Evolutionary conservation across 352 stramenopile genomes (phyloP).

Genomic region (Pythium brachiatum): DNA sequence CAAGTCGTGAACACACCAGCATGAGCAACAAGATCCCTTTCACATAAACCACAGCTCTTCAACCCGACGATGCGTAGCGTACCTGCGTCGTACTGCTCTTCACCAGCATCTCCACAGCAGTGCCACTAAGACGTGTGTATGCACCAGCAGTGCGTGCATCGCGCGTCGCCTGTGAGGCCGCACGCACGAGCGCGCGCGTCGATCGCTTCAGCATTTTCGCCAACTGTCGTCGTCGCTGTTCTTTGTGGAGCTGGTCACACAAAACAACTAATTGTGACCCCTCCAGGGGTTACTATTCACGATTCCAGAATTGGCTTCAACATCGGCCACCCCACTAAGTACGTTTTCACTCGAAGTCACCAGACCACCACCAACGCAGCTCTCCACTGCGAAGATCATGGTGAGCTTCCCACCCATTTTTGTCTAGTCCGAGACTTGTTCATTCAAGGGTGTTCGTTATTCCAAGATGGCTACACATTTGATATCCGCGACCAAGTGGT

Average conservation of each 20-base stretch:
- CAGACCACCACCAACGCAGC: too few species aligned
- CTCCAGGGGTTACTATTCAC: neutral
- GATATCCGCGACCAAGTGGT: conserved; percentile 86
- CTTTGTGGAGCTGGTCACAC: neutral
- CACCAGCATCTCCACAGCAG: neutral
- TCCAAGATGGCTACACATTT: conserved; percentile 24
- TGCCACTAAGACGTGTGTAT: neutral
- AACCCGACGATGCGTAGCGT: neutral
- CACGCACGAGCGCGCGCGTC: neutral
- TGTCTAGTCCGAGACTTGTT: neutral
- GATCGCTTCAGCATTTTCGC: conserved; percentile 1
- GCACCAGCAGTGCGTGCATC: neutral
- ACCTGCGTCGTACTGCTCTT: conserved; percentile 2
- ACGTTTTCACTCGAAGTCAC: neutral
- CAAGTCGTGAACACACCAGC: neutral
- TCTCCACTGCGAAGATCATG: too few species aligned
- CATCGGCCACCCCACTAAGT: neutral
- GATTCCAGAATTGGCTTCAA: conserved; percentile 1
- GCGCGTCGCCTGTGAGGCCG: conserved; percentile 3
- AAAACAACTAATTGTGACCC: neutral
- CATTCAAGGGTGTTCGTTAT: neutral
- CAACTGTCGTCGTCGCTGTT: conserved; percentile 12
- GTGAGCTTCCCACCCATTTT: too few species aligned
- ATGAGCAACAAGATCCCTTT: neutral
- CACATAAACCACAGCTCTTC: neutral